Evolutionary conservation across 2,329 filamentous ascomycete genomes (phyloP).

Genomic region (Onygena corvina): DNA sequence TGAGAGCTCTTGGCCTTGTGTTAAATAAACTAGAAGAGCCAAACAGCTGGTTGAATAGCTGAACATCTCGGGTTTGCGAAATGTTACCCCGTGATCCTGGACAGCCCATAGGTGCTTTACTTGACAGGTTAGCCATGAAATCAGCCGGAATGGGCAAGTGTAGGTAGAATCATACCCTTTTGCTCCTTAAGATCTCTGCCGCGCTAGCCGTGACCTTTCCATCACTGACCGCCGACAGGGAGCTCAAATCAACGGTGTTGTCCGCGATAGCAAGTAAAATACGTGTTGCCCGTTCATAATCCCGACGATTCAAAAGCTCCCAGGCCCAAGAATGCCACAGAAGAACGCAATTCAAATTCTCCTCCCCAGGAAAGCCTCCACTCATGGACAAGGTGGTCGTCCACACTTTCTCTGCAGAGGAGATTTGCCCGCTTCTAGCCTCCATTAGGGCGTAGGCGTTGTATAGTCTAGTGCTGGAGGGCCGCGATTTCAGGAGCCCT

Average conservation of each 20-base stretch:
- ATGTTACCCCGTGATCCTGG: slow-evolving; percentile 46
- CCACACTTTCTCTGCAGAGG: slow-evolving; percentile 53
- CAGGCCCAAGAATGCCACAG: slow-evolving; percentile 56
- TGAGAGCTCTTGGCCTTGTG: slow-evolving; percentile 26
- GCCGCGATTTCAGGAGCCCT: slow-evolving; percentile 54
- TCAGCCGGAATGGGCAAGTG: not conserved
- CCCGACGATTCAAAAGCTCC: slow-evolving; percentile 45
- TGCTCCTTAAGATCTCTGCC: slow-evolving; percentile 28
- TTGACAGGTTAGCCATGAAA: slow-evolving; percentile 40
- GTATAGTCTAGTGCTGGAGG: slow-evolving; percentile 57
- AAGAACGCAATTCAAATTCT: slow-evolving; percentile 30
- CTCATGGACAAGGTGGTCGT: slow-evolving; percentile 53
- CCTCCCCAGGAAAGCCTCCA: slow-evolving; percentile 26
- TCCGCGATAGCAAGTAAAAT: slow-evolving; percentile 33
- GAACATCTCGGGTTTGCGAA: slow-evolving; percentile 39
- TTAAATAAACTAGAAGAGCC: slow-evolving; percentile 56
- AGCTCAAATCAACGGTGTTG: slow-evolving; percentile 24
- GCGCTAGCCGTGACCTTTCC: slow-evolving; percentile 19
- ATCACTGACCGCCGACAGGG: slow-evolving; percentile 17
- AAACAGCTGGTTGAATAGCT: slow-evolving; percentile 49
- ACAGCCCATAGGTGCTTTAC: slow-evolving; percentile 44
- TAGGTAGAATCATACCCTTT: slow-evolving; percentile 27
- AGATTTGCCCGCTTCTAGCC: slow-evolving; percentile 43
- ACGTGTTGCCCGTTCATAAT: slow-evolving; percentile 28
- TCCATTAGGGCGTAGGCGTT: slow-evolving; percentile 69